These are phyloP conservation scores for Trametes versicolor DNA, from an alignment of 1,284 basidiomycete species.

Conservation along the genomic window DNA sequence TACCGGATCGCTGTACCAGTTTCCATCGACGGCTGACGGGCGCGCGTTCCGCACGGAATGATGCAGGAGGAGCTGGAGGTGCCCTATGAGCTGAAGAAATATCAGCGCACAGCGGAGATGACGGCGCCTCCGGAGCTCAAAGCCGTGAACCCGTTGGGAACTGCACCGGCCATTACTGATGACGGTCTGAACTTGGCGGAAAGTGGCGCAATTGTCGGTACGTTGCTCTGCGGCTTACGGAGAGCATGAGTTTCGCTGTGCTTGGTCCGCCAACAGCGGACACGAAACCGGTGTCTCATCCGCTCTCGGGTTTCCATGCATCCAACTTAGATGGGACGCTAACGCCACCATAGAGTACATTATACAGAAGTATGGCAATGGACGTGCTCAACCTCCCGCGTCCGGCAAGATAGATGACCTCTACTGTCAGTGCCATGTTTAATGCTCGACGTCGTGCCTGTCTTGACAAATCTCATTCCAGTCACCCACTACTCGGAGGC, in stretches of 20 bases:
- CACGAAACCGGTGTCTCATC: background rate
- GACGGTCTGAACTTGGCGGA: constrained; percentile 47
- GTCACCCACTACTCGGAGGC: constrained; percentile 53
- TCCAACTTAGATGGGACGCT: constrained; percentile 7
- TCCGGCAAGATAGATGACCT: constrained; percentile 51
- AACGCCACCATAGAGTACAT: constrained; percentile 47
- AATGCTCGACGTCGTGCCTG: background rate
- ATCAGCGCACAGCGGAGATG: constrained; percentile 50
- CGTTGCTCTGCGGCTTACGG: constrained; percentile 13
- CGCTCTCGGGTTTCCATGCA: constrained; percentile 13
- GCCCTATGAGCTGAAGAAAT: constrained; percentile 58
- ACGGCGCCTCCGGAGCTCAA: constrained; percentile 51
- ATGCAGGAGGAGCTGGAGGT: constrained; percentile 59
- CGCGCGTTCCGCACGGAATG: constrained; percentile 4
- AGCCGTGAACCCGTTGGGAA: constrained; percentile 45
- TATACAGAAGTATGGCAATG: constrained; percentile 53
- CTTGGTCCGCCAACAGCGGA: background rate
- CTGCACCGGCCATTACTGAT: constrained; percentile 48
- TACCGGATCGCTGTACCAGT: background rate
- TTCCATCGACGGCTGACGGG: constrained; percentile 3
- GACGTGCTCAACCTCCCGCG: constrained; percentile 48
- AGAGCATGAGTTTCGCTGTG: background rate
- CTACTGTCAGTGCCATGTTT: constrained; percentile 41
- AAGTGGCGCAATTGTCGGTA: constrained; percentile 48
- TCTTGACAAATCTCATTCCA: constrained; percentile 13